These are phyloP conservation scores for Cystobasidium pallidum DNA, from an alignment of 1,284 basidiomycete species.

Conservation along the genomic window DNA sequence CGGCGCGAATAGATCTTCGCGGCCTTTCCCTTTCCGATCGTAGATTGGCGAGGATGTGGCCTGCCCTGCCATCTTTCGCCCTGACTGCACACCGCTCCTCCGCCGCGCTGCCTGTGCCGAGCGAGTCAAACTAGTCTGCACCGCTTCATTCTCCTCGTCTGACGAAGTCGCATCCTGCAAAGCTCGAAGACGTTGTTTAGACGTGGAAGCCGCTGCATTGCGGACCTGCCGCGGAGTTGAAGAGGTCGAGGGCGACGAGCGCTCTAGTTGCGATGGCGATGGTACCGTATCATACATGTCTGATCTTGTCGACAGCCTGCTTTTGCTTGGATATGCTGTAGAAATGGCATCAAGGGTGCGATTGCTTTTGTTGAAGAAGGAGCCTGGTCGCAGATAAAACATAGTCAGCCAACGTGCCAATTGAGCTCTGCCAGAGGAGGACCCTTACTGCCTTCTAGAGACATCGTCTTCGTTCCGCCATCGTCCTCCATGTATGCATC, in stretches of 20 bases:
- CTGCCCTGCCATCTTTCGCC: not conserved
- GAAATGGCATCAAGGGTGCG: not conserved
- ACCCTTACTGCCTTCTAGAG: conserved; percentile 55
- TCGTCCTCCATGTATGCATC: conserved; percentile 63
- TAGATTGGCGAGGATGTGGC: conserved; percentile 3
- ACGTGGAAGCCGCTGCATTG: conserved; percentile 21
- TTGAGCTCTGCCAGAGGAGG: conserved; percentile 32
- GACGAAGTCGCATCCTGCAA: conserved; percentile 1
- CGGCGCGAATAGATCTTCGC: conserved; percentile 14
- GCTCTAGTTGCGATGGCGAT: not conserved
- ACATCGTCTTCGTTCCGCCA: conserved; percentile 59
- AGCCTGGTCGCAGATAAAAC: conserved; percentile 9
- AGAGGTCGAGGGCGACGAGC: not conserved
- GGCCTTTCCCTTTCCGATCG: conserved; percentile 17
- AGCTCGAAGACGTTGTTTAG: conserved; percentile 7
- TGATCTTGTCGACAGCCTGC: not conserved
- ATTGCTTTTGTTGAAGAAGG: conserved; percentile 28
- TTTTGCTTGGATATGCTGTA: not conserved
- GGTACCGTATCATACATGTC: conserved; percentile 12
- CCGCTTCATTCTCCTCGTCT: conserved; percentile 38
- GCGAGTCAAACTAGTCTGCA: conserved; percentile 27
- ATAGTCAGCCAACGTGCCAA: not conserved
- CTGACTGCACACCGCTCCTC: conserved; percentile 10
- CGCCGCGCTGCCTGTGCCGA: conserved; percentile 26
- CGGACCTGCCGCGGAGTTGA: not conserved